A percentile compares a stretch with the other conserved stretches of the same genome.
These are phyloP conservation scores for Neonectria neomacrospora DNA, from an alignment of 2,329 filamentous ascomycete species.

Conservation along the genomic window DNA sequence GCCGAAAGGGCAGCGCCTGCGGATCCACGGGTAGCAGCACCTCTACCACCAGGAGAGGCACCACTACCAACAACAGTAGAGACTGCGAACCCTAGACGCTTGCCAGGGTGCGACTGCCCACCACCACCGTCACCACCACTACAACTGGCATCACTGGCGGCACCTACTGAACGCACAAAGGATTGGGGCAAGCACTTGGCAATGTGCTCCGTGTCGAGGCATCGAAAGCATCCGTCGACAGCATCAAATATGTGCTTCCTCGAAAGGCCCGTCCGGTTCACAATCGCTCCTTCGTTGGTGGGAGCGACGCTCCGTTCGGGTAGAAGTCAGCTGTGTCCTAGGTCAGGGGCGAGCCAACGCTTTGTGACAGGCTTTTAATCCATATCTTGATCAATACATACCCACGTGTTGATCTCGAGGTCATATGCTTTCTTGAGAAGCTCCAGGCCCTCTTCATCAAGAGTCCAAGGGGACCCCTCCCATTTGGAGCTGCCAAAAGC, in stretches of 20 bases:
- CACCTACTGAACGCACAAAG: background rate
- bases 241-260: constrained; percentile 73
- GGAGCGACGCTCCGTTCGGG: constrained; percentile 62
- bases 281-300: constrained; percentile 45
- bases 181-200: constrained; percentile 49
- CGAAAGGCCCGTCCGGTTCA: constrained; percentile 61
- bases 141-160: constrained; percentile 13
- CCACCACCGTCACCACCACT: constrained; percentile 20
- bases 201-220: constrained; percentile 66
- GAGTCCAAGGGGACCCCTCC: constrained; percentile 45
- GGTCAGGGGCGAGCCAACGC: constrained; percentile 44
- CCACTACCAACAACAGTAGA: constrained; percentile 17
- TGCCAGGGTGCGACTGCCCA: constrained; percentile 38
- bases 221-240: constrained; percentile 66
- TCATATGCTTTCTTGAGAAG: constrained; percentile 72
- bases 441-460: constrained; percentile 57
- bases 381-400: constrained; percentile 41
- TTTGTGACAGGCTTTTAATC: background rate
- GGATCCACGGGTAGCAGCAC: constrained; percentile 13
- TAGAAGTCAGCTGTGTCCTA: constrained; percentile 60
- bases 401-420: constrained; percentile 69
- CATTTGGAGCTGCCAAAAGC: constrained; percentile 47
- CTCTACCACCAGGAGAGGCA: background rate
- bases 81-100: constrained; percentile 25
- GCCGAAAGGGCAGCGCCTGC: constrained; percentile 28